Evolutionary conservation across 176 grass and related monocot species (phyloP), one percentile per base, ranked within the genome.

Genomic region (Raddia guianensis): DNA sequence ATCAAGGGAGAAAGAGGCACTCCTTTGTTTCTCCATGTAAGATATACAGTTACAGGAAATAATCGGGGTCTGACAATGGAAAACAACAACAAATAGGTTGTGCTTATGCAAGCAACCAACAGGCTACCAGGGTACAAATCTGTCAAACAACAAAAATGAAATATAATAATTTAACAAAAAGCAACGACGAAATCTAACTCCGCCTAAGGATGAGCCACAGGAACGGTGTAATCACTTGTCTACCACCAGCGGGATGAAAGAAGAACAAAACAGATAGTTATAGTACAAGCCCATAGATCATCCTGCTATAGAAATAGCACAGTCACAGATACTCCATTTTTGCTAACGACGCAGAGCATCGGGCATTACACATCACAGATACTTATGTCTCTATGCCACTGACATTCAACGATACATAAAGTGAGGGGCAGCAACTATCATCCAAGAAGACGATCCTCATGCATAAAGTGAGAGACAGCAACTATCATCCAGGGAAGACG

Each of bases 401-500:
- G 60, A 40, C 14, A 82, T 37, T 81, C 56, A 75, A 65, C 48
- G 76, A 20, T 8, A 19, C 20, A 70, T 76, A 47, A 19, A 20
- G 60, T 53, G 9, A 20, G 68, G 73, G 66, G 40, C 75, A 56
- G 56, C 64, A 81, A 63, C 49, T 27, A 71, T 87, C 33, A 82
- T 87, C 73, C 79, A 77, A 66, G 42, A 77, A 77, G 73, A 18
- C 44, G 12, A 11, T 32, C 66, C 46, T 72, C 56, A 9, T 52
- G 34, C 52, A 63, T 40, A 47, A 19, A 20, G 60, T 62, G 9
- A 20, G 68, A 86, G 66, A 49, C 75, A 56, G 56, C 64, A 81
- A 63, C 49, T 27, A 71, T 87, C 33, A 82, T 87, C 65, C 79
- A 77, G 73, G 74, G 42, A 77, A 77, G 73, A 18, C 44, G 12